These are phyloP conservation scores for Papiliotrema fonsecae DNA, from an alignment of 1,284 basidiomycete species.

Conservation along the genomic window DNA sequence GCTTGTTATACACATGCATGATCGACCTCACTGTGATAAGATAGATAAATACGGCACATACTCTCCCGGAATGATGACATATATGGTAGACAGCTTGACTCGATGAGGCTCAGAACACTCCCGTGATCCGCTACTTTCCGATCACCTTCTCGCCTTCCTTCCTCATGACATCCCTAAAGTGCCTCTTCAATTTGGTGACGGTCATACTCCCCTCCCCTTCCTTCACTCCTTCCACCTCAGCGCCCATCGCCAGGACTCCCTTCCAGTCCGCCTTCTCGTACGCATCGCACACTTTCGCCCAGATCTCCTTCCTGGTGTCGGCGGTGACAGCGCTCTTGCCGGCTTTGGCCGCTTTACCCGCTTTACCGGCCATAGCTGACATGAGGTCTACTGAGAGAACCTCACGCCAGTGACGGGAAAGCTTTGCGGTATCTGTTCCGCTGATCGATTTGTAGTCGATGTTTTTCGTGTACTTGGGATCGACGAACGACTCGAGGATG, in stretches of 20 bases:
- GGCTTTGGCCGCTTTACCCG: slow-evolving; percentile 3
- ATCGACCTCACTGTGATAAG: no score
- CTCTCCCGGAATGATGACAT: no score
- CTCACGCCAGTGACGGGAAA: slow-evolving; percentile 33
- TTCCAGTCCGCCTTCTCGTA: slow-evolving; percentile 13
- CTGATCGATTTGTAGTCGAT: slow-evolving; percentile 12
- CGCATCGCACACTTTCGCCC: slow-evolving; percentile 2
- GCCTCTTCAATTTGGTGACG: slow-evolving; percentile 28
- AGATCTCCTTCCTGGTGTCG: slow-evolving; percentile 10
- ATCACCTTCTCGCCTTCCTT: slow-evolving; percentile 28
- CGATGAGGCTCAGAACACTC: no score
- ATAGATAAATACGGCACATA: no score
- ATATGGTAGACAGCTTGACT: no score
- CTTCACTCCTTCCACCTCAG: slow-evolving; percentile 18
- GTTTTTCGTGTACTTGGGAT: slow-evolving; percentile 10
- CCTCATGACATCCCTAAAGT: slow-evolving; percentile 28
- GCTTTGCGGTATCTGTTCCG: slow-evolving; percentile 8
- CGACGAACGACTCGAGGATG: slow-evolving; percentile 18
- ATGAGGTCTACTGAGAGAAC: slow-evolving; percentile 23
- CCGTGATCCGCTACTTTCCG: neutral
- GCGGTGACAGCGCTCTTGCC: neutral
- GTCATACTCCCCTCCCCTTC: slow-evolving; percentile 8
- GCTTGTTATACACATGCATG: no score
- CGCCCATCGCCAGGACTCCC: slow-evolving; percentile 12
- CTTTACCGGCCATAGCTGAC: slow-evolving; percentile 1